Evolutionary conservation across 169 alveolate species (phyloP).

Genomic region (Plasmodium berghei): DNA sequence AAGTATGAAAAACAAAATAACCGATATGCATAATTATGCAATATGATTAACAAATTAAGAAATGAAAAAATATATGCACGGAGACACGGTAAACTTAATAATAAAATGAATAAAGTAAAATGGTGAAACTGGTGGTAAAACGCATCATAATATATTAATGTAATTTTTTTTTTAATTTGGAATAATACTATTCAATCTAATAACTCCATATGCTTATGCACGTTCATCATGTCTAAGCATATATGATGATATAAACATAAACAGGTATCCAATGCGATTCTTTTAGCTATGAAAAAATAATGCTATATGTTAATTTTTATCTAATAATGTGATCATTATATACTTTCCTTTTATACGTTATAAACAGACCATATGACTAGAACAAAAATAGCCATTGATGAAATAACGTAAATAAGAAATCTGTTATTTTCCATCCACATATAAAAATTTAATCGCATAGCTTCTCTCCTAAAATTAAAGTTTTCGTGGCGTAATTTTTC

Average conservation of each 20-base stretch:
- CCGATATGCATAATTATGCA: neutral
- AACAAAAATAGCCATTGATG: slow-evolving; percentile 44
- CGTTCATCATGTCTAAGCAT: too few relatives aligned
- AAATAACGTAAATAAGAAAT: slow-evolving; percentile 50
- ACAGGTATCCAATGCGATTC: too few relatives aligned
- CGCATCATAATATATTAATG: too few relatives aligned
- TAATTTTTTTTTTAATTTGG: too few relatives aligned
- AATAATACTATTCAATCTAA: too few relatives aligned
- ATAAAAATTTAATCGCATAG: slow-evolving; percentile 58
- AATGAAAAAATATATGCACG: slow-evolving; percentile 17
- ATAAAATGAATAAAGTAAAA: neutral
- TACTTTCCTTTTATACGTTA: slow-evolving; percentile 15
- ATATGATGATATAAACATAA: too few relatives aligned
- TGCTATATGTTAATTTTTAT: too few relatives aligned
- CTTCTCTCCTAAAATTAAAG: slow-evolving; percentile 62
- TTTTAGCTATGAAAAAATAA: too few relatives aligned
- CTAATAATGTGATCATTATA: too few relatives aligned
- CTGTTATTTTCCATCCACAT: slow-evolving; percentile 74
- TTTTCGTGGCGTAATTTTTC: slow-evolving; percentile 69
- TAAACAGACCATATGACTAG: slow-evolving; percentile 65
- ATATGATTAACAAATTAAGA: slow-evolving; percentile 22
- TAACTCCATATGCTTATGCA: too few relatives aligned
- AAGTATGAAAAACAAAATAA: neutral
- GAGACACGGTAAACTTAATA: neutral
- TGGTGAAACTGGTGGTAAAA: too few relatives aligned